phyloP scores from a whole-genome alignment of 495 filamentous ascomycete genomes.

The Friedmanniomyces simplex region DNA sequence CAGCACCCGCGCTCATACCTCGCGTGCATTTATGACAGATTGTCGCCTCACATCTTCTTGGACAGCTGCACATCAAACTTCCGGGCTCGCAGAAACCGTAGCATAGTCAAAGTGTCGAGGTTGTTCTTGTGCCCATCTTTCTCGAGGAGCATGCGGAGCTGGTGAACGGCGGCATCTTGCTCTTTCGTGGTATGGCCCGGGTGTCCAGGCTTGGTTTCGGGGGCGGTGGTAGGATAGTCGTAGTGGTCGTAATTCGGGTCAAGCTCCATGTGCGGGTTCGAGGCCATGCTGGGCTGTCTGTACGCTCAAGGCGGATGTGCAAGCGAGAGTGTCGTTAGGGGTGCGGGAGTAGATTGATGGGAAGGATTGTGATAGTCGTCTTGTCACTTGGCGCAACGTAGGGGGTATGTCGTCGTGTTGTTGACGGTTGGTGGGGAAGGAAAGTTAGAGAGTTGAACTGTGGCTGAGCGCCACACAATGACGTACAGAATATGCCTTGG shows the following conservation, averaged over 20 bases:
- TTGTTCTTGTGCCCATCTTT: constrained; percentile 70
- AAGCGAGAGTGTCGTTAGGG: background rate
- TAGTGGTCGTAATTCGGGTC: constrained; percentile 94
- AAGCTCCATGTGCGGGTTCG: constrained; percentile 40
- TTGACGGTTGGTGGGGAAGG: background rate
- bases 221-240: constrained; percentile 76
- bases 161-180: constrained; percentile 82
- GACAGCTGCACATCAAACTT: constrained; percentile 82
- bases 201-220: constrained; percentile 61
- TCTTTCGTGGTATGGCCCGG: constrained; percentile 77
- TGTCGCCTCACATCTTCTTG: constrained; percentile 66
- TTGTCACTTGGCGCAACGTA: background rate
- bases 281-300: constrained; percentile 6
- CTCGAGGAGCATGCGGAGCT: constrained; percentile 78
- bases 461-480: background rate
- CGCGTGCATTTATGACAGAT: background rate
- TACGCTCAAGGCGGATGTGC: background rate
- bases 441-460: background rate
- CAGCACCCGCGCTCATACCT: background rate
- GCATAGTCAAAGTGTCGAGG: constrained; percentile 83
- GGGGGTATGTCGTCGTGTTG: background rate
- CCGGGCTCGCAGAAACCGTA: constrained; percentile 63
- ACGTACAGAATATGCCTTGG: background rate
- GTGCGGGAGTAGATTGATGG: background rate
- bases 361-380: no score